phyloP scores from a whole-genome alignment of 768 basidiomycete genomes.

The Asterophora lycoperdoides region DNA sequence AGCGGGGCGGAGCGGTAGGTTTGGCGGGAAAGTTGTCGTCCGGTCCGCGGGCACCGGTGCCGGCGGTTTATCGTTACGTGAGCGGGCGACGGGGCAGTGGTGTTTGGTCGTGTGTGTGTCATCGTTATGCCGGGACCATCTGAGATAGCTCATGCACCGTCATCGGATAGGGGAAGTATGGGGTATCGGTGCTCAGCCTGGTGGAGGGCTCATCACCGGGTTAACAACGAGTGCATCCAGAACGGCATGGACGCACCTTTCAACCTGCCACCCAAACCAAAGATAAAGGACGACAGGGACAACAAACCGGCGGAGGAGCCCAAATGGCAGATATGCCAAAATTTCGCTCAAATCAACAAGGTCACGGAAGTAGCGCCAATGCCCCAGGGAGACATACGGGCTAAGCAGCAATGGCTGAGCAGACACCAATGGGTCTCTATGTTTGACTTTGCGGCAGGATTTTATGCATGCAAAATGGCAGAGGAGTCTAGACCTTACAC shows the following conservation, averaged over 20 bases:
- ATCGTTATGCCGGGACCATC: no score
- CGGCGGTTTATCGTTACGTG: no score
- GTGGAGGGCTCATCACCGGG: slow-evolving; percentile 20
- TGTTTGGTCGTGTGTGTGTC: no score
- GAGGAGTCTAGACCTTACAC: slow-evolving; percentile 23
- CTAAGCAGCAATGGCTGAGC: slow-evolving; percentile 32
- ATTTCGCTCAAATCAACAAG: no score
- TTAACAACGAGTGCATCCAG: slow-evolving; percentile 31
- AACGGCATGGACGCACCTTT: slow-evolving; percentile 19
- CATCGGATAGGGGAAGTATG: no score
- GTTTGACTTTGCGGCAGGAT: slow-evolving; percentile 36
- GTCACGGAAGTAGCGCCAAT: no score
- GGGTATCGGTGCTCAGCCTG: no score
- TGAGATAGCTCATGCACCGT: no score
- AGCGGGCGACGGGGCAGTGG: no score
- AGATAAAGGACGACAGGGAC: background rate
- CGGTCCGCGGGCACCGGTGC: no score
- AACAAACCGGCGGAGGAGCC: background rate
- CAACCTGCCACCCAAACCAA: slow-evolving; percentile 20
- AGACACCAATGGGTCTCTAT: slow-evolving; percentile 37
- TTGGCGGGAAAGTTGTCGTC: no score
- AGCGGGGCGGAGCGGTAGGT: no score
- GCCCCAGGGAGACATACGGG: slow-evolving; percentile 33
- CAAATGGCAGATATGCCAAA: slow-evolving; percentile 30
- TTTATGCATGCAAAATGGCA: slow-evolving; percentile 22